Evolutionary conservation across 768 basidiomycete genomes (phyloP), one percentile per base, ranked within the genome.

Genomic region (Boletus sp.): DNA sequence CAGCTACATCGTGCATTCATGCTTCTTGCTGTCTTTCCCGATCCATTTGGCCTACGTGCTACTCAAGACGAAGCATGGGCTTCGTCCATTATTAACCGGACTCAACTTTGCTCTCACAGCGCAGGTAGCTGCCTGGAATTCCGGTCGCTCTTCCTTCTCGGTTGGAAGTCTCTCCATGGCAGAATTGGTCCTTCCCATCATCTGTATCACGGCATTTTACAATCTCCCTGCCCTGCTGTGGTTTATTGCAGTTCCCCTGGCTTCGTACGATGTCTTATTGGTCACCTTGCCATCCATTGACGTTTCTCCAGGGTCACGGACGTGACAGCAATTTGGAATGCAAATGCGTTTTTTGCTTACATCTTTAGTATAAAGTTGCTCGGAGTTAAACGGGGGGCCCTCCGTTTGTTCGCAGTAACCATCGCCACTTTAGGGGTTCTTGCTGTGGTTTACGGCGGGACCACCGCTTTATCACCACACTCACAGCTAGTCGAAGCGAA

Each of bases 291-390:
- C 43, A 27, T 37, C 54, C 34, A 17, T 58, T 55, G 52, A 61
- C 25, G 38, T 27, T 54, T 46, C 48, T 53, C 27, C 57, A 92
- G 93, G 23, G 77, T 93, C 27, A 87, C 85, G 60, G 91, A 94
- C 70, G 83, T 94, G 27, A 95, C 92, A 74, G 83, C 84, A 19
- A 82, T 93, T 27, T 93, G 90, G 84, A 95, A 96, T 66, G 85
- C 88, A 8, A 90, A 89, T 63, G 87, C 90, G 1, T 94, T 98
- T 74, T 94, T 93, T 70, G 89, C 90, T 6, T 98, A 98, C 66
- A 67, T 93, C 27, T 82, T 98, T 67, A 82, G 86, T n/a, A 83
- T 94, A 56, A 82, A 82, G 61, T 62, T 93, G 3, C 84, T 86
- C 56, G 73, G 79, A 21, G 72, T 83, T 25, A 74, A 77, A 59